Conservation (phyloP, 139 green algal species). For the Mesostigma viride region DNA sequence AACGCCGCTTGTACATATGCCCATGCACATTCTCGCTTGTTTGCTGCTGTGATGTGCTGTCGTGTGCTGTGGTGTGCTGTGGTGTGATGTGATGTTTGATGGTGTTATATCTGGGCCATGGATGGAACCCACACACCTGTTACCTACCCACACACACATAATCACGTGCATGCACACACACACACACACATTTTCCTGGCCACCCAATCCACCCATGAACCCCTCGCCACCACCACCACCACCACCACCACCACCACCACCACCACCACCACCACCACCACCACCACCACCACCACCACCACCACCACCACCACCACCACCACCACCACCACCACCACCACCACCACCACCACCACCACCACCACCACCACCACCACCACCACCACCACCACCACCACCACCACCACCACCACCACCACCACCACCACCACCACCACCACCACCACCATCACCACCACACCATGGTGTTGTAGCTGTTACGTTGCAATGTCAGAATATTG, state of each 20-base stretch:
- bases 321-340: constrained; percentile 1
- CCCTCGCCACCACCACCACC: not conserved
- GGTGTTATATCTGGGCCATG: too few species aligned
- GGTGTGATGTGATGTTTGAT: too few species aligned
- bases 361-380: constrained; percentile 1
- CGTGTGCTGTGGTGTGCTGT: too few species aligned
- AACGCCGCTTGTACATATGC: too few species aligned
- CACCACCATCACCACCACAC: not conserved
- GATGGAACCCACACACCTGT: too few species aligned
- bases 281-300: not conserved
- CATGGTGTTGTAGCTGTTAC: too few species aligned
- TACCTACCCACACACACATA: too few species aligned
- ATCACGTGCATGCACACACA: too few species aligned
- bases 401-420: not conserved
- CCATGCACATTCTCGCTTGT: too few species aligned
- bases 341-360: not conserved
- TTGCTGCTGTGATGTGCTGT: too few species aligned
- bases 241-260: constrained; percentile 1
- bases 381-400: not conserved
- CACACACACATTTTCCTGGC: too few species aligned
- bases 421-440: constrained; percentile 1
- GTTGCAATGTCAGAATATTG: too few species aligned
- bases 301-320: constrained; percentile 1
- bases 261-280: constrained; percentile 1
- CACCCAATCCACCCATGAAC: not conserved